Evolutionary conservation across 169 alveolate species (phyloP).

Genomic region (Plasmodium relictum): DNA sequence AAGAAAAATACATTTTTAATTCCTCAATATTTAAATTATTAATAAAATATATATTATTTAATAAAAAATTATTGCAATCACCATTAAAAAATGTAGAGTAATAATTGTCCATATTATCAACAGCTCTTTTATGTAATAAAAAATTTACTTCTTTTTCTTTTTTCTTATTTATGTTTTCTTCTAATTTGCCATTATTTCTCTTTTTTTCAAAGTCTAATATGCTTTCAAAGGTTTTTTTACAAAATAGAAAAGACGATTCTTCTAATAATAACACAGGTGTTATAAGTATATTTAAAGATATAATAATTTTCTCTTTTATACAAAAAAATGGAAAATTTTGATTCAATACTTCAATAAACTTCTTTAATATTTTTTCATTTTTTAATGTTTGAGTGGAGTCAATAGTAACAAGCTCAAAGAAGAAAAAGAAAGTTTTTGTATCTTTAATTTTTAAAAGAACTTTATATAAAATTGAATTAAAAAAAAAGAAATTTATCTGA

Average conservation of each 20-base stretch:
- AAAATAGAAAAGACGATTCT: conserved; percentile 23
- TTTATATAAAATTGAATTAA: conserved; percentile 24
- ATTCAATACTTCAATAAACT: conserved; percentile 5
- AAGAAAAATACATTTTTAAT: conserved; percentile 23
- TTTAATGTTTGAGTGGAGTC: conserved; percentile 12
- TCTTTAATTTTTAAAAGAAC: conserved; percentile 18
- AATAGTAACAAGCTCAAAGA: conserved; percentile 12
- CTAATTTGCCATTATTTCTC: not conserved
- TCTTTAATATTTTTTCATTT: conserved; percentile 5
- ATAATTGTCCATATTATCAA: conserved; percentile 5
- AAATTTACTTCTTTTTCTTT: not conserved
- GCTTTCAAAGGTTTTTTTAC: conserved; percentile 11
- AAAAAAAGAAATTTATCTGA: conserved; percentile 29
- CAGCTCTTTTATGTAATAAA: not conserved
- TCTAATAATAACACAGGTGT: conserved; percentile 35
- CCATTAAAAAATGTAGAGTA: not conserved
- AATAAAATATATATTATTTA: too few relatives aligned
- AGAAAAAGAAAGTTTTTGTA: conserved; percentile 2
- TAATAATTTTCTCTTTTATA: conserved; percentile 29
- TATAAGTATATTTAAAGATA: conserved; percentile 31
- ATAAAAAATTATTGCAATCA: not conserved
- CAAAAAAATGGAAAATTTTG: not conserved
- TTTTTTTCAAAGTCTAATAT: conserved; percentile 10
- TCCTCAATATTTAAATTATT: conserved; percentile 9
- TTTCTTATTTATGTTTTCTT: not conserved